Percentiles rank a stretch among this genome's conserved stretches.
Conservation (phyloP, 2,329 filamentous ascomycete genomes). For the Ceratocystis harringtonii region DNA sequence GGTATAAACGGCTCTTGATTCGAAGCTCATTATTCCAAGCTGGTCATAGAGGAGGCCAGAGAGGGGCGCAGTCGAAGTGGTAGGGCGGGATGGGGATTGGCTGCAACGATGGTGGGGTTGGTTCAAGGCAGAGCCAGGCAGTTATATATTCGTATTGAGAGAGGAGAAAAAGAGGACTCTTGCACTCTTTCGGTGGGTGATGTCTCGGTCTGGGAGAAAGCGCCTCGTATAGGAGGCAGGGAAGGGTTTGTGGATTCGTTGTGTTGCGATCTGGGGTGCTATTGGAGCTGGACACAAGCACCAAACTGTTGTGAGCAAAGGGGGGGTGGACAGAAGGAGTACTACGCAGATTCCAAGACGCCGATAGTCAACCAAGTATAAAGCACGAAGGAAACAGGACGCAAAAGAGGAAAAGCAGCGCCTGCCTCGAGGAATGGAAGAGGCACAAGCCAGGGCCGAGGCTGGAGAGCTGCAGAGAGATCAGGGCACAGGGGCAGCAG, state of each 20-base stretch:
- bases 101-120: neutral
- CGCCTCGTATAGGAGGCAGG: neutral
- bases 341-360: no score
- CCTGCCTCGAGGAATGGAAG: neutral
- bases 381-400: neutral
- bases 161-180: neutral
- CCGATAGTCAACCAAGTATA: no score
- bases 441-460: neutral
- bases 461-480: neutral
- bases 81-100: neutral
- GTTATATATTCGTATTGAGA: neutral
- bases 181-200: neutral
- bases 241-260: neutral
- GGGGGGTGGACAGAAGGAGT: neutral
- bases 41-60: neutral
- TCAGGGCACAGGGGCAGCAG: neutral
- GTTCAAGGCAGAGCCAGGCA: neutral
- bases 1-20: conserved; percentile 54
- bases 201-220: neutral
- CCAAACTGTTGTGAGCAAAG: neutral
- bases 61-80: neutral
- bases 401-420: neutral
- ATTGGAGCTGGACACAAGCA: neutral
- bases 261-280: neutral
- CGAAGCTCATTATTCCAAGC: conserved; percentile 39